Percentiles rank a stretch among this genome's conserved stretches.
Conservation (phyloP, 2,329 filamentous ascomycete species). For the Cladosporium cucumerinum region DNA sequence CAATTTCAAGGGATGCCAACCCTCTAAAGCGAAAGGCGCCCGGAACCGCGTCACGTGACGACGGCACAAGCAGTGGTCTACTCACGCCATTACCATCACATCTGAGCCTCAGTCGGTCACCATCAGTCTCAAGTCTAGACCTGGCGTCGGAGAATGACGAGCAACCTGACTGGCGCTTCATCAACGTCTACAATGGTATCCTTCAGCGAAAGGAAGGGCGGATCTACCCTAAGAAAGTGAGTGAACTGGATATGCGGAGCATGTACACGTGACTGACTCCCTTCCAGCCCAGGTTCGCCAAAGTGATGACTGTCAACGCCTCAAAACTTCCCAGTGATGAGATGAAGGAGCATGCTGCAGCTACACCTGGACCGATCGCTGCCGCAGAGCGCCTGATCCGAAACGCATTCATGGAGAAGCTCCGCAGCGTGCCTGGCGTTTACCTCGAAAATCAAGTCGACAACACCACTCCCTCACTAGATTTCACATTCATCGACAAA, state of each 20-base stretch:
- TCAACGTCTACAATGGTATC: constrained; percentile 41
- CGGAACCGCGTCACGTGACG: constrained; percentile 21
- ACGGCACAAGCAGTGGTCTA: constrained; percentile 17
- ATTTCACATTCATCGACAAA: constrained; percentile 66
- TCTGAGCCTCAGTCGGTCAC: not conserved
- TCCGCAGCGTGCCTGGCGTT: constrained; percentile 26
- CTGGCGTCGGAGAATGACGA: not conserved
- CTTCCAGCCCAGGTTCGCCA: constrained; percentile 14
- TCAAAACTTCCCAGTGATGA: constrained; percentile 34
- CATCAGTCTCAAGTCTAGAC: constrained; percentile 12
- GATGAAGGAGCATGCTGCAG: constrained; percentile 35
- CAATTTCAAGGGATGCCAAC: not conserved
- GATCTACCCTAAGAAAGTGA: constrained; percentile 35
- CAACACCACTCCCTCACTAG: constrained; percentile 51
- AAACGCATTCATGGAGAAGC: constrained; percentile 36
- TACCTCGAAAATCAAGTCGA: constrained; percentile 57
- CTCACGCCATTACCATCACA: constrained; percentile 21
- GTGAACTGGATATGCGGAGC: constrained; percentile 13
- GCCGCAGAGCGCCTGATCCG: constrained; percentile 39
- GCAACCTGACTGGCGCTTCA: not conserved
- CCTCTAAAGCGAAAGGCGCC: constrained; percentile 30
- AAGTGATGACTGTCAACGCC: constrained; percentile 32
- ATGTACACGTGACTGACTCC: constrained; percentile 8
- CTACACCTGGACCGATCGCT: constrained; percentile 24
- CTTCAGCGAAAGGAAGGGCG: constrained; percentile 38